Evolutionary conservation across 139 green algal species (phyloP).

Genomic region (Raphidocelis subcapitata): DNA sequence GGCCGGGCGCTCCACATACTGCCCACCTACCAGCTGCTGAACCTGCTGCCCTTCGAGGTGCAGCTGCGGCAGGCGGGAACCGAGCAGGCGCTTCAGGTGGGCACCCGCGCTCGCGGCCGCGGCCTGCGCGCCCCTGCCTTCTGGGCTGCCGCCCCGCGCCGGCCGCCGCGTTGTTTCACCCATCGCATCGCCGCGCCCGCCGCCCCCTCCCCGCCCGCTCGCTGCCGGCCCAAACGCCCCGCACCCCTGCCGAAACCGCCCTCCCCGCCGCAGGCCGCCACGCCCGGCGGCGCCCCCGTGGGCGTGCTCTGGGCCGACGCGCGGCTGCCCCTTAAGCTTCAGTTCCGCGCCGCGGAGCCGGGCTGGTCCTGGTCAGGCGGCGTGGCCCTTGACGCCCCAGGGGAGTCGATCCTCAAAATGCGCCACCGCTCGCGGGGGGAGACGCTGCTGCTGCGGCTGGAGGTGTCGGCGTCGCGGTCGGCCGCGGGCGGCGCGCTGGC

Average conservation of each 20-base stretch:
- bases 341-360: slow-evolving; percentile 67
- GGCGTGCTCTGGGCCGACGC: slow-evolving; percentile 67
- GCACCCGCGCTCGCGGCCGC: slow-evolving; percentile 12
- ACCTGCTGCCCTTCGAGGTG: slow-evolving; percentile 57
- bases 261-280: background rate
- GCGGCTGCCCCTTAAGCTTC: slow-evolving; percentile 50
- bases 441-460: slow-evolving; percentile 71
- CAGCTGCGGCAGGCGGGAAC: slow-evolving; percentile 43
- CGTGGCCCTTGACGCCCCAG: slow-evolving; percentile 61
- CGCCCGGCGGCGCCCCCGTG: slow-evolving; percentile 12
- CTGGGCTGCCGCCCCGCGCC: background rate
- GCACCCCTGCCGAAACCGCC: too few species aligned
- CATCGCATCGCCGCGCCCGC: too few species aligned
- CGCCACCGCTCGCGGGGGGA: slow-evolving; percentile 55
- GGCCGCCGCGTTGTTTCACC: too few species aligned
- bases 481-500: slow-evolving; percentile 23
- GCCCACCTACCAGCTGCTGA: slow-evolving; percentile 75
- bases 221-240: too few species aligned
- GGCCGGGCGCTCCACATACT: slow-evolving; percentile 68
- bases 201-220: too few species aligned
- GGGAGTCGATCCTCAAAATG: slow-evolving; percentile 65
- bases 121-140: background rate
- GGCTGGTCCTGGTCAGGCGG: slow-evolving; percentile 84
- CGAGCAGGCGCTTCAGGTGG: slow-evolving; percentile 7
- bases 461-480: slow-evolving; percentile 35